These are phyloP conservation scores for Ceratocystis albifundus DNA, from an alignment of 2,329 filamentous ascomycete species.

Conservation along the genomic window DNA sequence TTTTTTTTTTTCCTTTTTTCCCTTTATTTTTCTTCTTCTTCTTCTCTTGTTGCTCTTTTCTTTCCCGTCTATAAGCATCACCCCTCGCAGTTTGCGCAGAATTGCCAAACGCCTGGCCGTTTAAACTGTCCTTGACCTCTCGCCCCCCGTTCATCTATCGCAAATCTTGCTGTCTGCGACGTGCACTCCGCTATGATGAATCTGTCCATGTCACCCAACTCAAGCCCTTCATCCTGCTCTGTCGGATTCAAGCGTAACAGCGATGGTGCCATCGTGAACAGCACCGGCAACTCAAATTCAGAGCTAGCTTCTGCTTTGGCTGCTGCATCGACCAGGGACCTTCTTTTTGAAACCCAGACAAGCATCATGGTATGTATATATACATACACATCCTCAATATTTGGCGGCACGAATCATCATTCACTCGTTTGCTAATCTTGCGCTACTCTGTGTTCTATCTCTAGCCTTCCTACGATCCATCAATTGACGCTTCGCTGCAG, in stretches of 20 bases:
- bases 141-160: neutral
- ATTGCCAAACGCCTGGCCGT: slow-evolving; percentile 13
- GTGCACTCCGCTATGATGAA: neutral
- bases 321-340: neutral
- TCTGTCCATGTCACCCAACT: slow-evolving; percentile 11
- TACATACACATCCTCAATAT: neutral
- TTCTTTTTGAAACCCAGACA: neutral
- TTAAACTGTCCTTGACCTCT: neutral
- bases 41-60: neutral
- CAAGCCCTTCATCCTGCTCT: neutral
- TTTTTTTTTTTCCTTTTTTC: neutral
- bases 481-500: neutral
- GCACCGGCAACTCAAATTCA: neutral
- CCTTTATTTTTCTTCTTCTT: neutral
- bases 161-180: neutral
- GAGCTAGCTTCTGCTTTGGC: neutral
- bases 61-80: neutral
- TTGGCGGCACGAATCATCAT: neutral
- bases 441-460: neutral
- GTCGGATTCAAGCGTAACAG: slow-evolving; percentile 22
- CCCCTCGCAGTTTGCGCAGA: slow-evolving; percentile 12
- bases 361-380: slow-evolving; percentile 16
- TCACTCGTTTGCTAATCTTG: neutral
- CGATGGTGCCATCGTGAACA: slow-evolving; percentile 7
- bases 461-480: neutral